phyloP scores from a whole-genome alignment of 2,329 filamentous ascomycete genomes.

The Geosmithia putterillii region DNA sequence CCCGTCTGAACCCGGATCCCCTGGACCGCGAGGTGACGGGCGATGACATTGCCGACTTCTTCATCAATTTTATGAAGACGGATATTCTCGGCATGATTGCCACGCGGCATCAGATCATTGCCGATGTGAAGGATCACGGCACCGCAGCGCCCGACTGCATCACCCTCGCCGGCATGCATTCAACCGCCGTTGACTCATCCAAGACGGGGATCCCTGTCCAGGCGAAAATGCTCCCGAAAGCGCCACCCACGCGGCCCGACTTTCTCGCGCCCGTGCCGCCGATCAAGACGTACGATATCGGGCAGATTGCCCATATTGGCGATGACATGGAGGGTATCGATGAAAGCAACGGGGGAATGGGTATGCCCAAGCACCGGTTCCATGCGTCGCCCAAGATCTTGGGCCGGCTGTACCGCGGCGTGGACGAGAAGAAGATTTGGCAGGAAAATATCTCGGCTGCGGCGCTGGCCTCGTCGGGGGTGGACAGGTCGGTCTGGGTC shows the following conservation, averaged over 20 bases:
- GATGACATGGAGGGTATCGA: constrained; percentile 18
- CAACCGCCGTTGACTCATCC: constrained; percentile 62
- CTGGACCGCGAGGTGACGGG: constrained; percentile 47
- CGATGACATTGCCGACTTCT: constrained; percentile 67
- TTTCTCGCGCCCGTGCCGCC: constrained; percentile 37
- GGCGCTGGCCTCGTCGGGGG: not conserved
- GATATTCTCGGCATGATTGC: constrained; percentile 57
- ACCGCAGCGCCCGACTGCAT: constrained; percentile 38
- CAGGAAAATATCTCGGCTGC: constrained; percentile 26
- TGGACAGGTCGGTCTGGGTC: constrained; percentile 26
- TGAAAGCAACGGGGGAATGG: constrained; percentile 20
- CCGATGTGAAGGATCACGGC: constrained; percentile 42
- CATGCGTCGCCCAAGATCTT: constrained; percentile 59
- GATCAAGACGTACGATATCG: constrained; percentile 29
- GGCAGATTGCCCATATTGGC: constrained; percentile 22
- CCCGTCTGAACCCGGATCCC: constrained; percentile 38
- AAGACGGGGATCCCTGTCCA: constrained; percentile 57
- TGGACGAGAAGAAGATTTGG: constrained; percentile 62
- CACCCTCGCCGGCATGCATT: constrained; percentile 50
- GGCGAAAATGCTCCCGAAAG: constrained; percentile 25
- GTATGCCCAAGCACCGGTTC: constrained; percentile 35
- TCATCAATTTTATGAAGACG: constrained; percentile 63
- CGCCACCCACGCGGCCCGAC: constrained; percentile 32
- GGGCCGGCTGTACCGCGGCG: constrained; percentile 56
- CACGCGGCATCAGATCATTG: constrained; percentile 48